Base-by-base conservation (phyloP, 139 green algal species). In the Diplosphaera chodatii region DNA sequence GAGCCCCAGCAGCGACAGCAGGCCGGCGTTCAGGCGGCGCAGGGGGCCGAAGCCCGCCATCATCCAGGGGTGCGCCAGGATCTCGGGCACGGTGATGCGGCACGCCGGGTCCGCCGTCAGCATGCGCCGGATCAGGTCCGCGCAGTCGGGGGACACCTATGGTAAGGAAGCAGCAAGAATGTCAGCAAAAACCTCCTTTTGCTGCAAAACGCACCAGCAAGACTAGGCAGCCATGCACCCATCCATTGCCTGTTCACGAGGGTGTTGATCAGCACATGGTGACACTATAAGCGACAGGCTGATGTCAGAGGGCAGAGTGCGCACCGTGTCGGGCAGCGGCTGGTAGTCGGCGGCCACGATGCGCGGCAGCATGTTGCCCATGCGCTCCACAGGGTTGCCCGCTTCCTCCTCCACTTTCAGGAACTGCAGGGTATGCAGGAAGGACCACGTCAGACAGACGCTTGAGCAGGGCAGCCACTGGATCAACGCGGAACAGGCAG, bases 31-130 rank as follows among this genome's bases (percentile, higher is more conserved):
- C 29, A 70, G 32, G 40, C n/a, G 72, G 32, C 30, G 21, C 20
- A 81, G 48, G 32, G 63, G 67, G 16, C 62, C 25, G 2, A 25
- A 69, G 77, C 65, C 71, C 64, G 27, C 18, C 5, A 28, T 67
- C 62, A 84, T 66, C 85, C 83, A 90, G 37, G 75, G 80, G 67
- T 93, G 83, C 10, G 31, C 28, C 59, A 82, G 77, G 55, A 80
- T 71, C 67, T 77, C 64, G 2, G 68, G 55, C 63, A 85, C 40
- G 28, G 25, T 80, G 33, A 84, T 77, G 27, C 88, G 75, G 4
- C 66, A 65, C 0, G 25, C 28, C 1, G 88, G 85, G 69, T 92
- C 82, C 74, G 90, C 91, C 30, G 85, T 68, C 31, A 93, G 83
- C 68, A 93, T 67, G 29, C 68, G 59, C 27, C 30, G 27, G 55